Base-by-base conservation (phyloP, 306 rosid species). In the Acacia acuminata region DNA sequence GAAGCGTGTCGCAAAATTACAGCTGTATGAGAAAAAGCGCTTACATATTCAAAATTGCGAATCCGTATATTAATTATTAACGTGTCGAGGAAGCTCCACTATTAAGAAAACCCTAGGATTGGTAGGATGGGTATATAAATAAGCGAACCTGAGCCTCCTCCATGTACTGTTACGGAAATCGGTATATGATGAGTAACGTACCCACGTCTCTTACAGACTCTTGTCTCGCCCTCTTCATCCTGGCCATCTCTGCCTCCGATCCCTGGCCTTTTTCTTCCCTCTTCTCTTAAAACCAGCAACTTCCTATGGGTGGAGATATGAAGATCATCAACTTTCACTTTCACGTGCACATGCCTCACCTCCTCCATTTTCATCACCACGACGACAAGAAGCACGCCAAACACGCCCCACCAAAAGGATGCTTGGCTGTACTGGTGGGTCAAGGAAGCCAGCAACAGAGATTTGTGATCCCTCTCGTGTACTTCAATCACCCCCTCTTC, bases 201-300 rank as follows among this genome's bases (percentile, higher is more conserved):
- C 99, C 98, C 8, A 88, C 67, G 56, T 87, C 99, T 80, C 90
- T 96, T 85, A 96, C 90, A 27, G 97, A 92, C 75, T 83, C 97
- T 61, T 80, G 94, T 43, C 65, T 88, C 1, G 85, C 93, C 60
- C 93, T 94, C 82, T 96, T 94, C 86, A 84, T 85, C 32, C 97
- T 96, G 6, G 87, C 94, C 48, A 96, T 94, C 36, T 96, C 99
- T 22, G 75, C 97, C 15, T 92, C 98, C 2, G 96, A 92, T 55
- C 98, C 98, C 67, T 96, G 99, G 99, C 98, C 97, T 51, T 96
- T 96, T 75, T 91, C 99, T n/a, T 9, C 10, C 53, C 53, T 47
- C 19, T 47, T 90, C 93, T 91, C 53, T 4, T 47, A 47, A 47
- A 11, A 47, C 15, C 51, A 47, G 15, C 19, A 47, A 3, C 3